Percentiles rank a stretch among this genome's conserved stretches.
Evolutionary conservation across 169 alveolate genomes (phyloP).

Genomic region (Babesia bigemina): DNA sequence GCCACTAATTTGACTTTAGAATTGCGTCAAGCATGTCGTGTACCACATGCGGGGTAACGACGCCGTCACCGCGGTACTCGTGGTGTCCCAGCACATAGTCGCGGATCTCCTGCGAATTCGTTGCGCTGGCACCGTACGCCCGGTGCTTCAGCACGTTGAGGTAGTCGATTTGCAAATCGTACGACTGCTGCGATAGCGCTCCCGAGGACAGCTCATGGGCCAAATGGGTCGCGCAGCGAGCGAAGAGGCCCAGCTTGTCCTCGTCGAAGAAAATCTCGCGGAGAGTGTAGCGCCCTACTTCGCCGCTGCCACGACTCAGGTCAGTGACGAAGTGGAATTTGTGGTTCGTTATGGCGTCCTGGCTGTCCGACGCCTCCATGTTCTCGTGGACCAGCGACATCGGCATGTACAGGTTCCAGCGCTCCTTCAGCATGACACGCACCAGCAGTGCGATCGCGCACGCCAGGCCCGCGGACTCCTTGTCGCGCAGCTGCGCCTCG

Average conservation of each 20-base stretch:
- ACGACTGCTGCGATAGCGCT: constrained; percentile 34
- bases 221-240: constrained; percentile 52
- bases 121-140: constrained; percentile 84
- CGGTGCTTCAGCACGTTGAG: constrained; percentile 76
- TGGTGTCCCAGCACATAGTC: constrained; percentile 85
- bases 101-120: constrained; percentile 89
- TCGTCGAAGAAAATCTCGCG: constrained; percentile 79
- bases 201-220: constrained; percentile 54
- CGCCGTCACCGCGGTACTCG: constrained; percentile 84
- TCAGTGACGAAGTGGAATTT: constrained; percentile 85
- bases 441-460: constrained; percentile 76
- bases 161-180: constrained; percentile 56
- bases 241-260: constrained; percentile 69
- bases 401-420: constrained; percentile 90
- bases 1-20: neutral
- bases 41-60: constrained; percentile 77
- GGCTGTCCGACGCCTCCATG: constrained; percentile 82
- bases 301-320: constrained; percentile 47
- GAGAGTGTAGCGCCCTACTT: constrained; percentile 64
- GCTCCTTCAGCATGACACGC: constrained; percentile 75
- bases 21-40: constrained; percentile 77
- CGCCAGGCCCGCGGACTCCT: constrained; percentile 90
- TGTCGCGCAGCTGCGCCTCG: constrained; percentile 93
- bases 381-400: constrained; percentile 90
- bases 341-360: constrained; percentile 82